Base-by-base conservation (phyloP, 192 early-diverging fungal genomes). In the Coemansia sp. region DNA sequence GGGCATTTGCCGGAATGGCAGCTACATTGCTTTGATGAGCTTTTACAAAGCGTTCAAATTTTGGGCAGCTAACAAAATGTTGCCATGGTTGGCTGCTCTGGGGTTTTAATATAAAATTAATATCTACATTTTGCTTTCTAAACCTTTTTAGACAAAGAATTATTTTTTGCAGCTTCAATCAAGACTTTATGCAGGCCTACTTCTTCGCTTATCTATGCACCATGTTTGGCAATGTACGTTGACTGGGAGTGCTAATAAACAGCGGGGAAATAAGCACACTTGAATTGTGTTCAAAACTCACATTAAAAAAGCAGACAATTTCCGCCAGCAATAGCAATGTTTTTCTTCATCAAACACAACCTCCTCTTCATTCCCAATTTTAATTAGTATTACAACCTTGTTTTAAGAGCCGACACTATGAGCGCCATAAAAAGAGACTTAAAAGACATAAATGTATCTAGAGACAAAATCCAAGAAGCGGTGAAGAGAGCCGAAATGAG, bases 11-110 rank as follows among this genome's bases (percentile, higher is more conserved):
- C 17, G 65, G 70, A 87, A 98, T 77, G 90, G 91, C 37, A 82
- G 85, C 57, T 96, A 86, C 66, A 87, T 98, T 71, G 92, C 85
- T 1, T 95, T 94, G 6, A 78, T 88, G 35, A 89, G 89, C 11
- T 95, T 88, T 61, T 95, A 97, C 73, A 87, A 95, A 37, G 95
- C 97, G 0, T 96, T 97, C 76, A 97, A 98, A 75, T 80, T 98
- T 11, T 95, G 88, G 88, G 83, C 82, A 38, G 72, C 85, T 8
- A 88, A 90, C 37, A 70, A 84, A 45, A 52, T 73, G 3, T 62
- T 4, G 15, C 47, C 47, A 15, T 17, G 19, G 1, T 19, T 17
- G 47, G 19, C 47, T 17, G 10, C 10, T 15, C 47, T 7, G 17
- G 45, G 9, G 3, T 47, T 47, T 47, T 47, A 47, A 47, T 47